Percentiles rank a stretch among this genome's conserved stretches.
Evolutionary conservation across 139 green algal species (phyloP).

Genomic region (Chlorella sp.): DNA sequence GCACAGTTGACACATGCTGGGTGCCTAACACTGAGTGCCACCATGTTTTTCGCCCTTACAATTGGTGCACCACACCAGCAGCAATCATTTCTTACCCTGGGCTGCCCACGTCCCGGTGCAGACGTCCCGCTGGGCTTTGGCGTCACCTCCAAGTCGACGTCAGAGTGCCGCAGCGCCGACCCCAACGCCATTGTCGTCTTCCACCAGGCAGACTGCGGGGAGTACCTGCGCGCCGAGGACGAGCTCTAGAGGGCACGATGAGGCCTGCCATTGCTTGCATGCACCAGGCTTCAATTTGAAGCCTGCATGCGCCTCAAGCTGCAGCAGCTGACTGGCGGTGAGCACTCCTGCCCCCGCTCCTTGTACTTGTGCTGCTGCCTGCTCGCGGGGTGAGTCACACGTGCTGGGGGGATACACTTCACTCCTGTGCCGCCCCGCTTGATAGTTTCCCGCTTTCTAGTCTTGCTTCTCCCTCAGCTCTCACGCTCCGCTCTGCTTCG

Average conservation of each 20-base stretch:
- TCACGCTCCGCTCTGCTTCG: too few species aligned
- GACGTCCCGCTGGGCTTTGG: constrained; percentile 98
- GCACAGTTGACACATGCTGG: neutral
- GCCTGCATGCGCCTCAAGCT: too few species aligned
- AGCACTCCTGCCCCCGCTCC: neutral
- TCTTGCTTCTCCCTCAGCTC: neutral
- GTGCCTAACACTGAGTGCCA: neutral
- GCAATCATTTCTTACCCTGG: neutral
- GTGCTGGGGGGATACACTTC: neutral
- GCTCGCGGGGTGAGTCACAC: neutral
- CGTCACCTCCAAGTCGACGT: constrained; percentile 88
- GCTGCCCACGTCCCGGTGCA: neutral
- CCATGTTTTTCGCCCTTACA: too few species aligned
- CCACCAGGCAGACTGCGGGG: constrained; percentile 94
- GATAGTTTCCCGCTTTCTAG: neutral
- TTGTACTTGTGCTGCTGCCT: neutral
- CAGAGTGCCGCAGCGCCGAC: constrained; percentile 92
- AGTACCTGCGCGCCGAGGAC: constrained; percentile 85
- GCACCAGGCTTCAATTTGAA: too few species aligned
- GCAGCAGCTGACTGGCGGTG: too few species aligned
- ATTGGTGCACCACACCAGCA: neutral
- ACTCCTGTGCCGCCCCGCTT: neutral
- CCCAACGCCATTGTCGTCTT: constrained; percentile 93
- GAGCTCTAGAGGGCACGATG: constrained; percentile 36
- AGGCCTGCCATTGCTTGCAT: too few species aligned